Base-by-base conservation (phyloP, 768 basidiomycete species). In the Naganishia kalamii region DNA sequence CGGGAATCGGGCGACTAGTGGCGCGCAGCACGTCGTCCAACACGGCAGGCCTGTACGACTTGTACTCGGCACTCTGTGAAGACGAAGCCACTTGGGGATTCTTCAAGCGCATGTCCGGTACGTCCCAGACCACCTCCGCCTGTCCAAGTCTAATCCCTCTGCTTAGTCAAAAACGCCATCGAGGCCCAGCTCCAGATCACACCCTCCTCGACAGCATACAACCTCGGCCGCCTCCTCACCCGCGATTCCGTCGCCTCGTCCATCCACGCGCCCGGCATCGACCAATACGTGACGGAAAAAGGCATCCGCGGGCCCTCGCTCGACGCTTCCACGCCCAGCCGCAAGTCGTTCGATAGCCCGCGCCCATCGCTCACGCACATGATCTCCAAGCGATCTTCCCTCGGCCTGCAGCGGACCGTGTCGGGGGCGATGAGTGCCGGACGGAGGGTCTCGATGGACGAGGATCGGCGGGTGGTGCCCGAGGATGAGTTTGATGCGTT, bases 401-500 rank as follows among this genome's bases (percentile, higher is more conserved):
- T 37, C 17, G 54, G 33, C 2, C 23, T 57, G 4, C 35, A 52
- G 33, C 30, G 32, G 1, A 35, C 51, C 2, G 21, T 25, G 35
- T 47, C 41, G 41, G 40, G 15, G 37, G 57, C 21, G 40, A n/a
- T n/a, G n/a, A n/a, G 47, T 43, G 1, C 37, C 15, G 25, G 52
- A 5, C 27, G 44, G 23, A 32, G 47, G n/a, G 29, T 3, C 29
- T 59, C 63, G 19, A 57, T 48, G 27, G 43, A 13, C 29, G 48
- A 40, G 21, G 60, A 64, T 21, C 32, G 62, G 21, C 49, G 59
- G 51, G 29, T 25, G 32, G 29, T 37, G 10, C 50, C 30, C 27
- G 77, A 85, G 63, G 86, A 88, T 68, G 89, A 94, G 76, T 97
- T 98, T 77, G 93, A 98, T 78, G 86, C 91, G 77, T 81, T 97